Evolutionary conservation across 1,284 basidiomycete genomes (phyloP).

Genomic region (Ceratobasidium sp.): DNA sequence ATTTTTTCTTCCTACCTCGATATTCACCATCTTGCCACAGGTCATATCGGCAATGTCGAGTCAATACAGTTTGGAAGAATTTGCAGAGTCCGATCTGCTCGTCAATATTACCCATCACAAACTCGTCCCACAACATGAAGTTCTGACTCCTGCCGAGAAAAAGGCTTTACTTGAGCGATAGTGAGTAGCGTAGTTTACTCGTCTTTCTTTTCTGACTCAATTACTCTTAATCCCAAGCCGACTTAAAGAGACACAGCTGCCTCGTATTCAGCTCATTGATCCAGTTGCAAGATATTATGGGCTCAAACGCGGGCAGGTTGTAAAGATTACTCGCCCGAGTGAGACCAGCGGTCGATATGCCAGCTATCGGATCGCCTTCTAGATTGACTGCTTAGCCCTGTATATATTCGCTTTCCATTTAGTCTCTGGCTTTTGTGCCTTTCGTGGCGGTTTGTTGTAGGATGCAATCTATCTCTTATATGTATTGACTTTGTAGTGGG

Average conservation of each 20-base stretch:
- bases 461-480: not conserved
- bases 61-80: constrained; percentile 93
- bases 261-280: constrained; percentile 95
- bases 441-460: not conserved
- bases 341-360: constrained; percentile 97
- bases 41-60: constrained; percentile 89
- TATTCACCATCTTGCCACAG: constrained; percentile 59
- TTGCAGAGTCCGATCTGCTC: constrained; percentile 94
- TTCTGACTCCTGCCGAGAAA: constrained; percentile 90
- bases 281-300: constrained; percentile 99
- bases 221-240: constrained; percentile 69
- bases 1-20: not conserved
- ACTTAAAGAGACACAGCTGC: constrained; percentile 97
- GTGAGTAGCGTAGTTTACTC: constrained; percentile 69
- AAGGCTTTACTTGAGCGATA: constrained; percentile 89
- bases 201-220: constrained; percentile 40
- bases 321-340: constrained; percentile 97
- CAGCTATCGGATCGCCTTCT: constrained; percentile 87
- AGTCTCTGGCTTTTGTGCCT: not conserved
- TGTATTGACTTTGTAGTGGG: not conserved
- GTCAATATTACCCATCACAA: constrained; percentile 98
- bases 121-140: constrained; percentile 93
- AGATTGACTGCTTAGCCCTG: not conserved
- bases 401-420: not conserved
- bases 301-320: constrained; percentile 93